These are phyloP conservation scores for Triangularia setosa DNA, from an alignment of 2,329 filamentous ascomycete species.

Conservation along the genomic window DNA sequence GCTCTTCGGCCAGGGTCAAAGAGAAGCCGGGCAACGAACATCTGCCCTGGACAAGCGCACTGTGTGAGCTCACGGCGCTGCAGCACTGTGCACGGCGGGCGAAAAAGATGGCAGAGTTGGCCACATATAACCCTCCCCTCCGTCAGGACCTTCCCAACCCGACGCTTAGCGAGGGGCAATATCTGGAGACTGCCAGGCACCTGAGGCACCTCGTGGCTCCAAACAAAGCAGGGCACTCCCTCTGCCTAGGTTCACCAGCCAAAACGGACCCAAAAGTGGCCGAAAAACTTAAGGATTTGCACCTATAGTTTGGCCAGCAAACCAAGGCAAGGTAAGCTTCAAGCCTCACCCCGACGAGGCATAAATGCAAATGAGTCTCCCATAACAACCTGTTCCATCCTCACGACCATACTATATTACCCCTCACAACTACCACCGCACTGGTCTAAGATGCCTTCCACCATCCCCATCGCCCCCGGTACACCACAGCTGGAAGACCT, in stretches of 20 bases:
- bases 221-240: background rate
- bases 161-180: constrained; percentile 7
- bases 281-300: background rate
- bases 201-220: background rate
- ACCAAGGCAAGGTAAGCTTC: background rate
- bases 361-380: background rate
- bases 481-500: background rate
- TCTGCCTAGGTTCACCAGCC: background rate
- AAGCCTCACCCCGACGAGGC: background rate
- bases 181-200: background rate
- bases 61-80: background rate
- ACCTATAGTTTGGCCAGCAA: background rate
- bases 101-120: background rate
- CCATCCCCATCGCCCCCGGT: background rate
- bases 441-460: constrained; percentile 8
- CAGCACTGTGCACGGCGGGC: background rate
- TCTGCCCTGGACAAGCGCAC: no score
- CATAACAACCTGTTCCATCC: background rate
- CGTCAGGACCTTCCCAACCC: constrained; percentile 6
- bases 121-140: background rate
- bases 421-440: background rate
- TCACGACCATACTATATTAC: background rate
- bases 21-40: constrained; percentile 3
- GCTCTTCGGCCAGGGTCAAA: constrained; percentile 5
- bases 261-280: background rate